Conservation (phyloP, 257 asterid genomes). For the Lycium ferocissimum region DNA sequence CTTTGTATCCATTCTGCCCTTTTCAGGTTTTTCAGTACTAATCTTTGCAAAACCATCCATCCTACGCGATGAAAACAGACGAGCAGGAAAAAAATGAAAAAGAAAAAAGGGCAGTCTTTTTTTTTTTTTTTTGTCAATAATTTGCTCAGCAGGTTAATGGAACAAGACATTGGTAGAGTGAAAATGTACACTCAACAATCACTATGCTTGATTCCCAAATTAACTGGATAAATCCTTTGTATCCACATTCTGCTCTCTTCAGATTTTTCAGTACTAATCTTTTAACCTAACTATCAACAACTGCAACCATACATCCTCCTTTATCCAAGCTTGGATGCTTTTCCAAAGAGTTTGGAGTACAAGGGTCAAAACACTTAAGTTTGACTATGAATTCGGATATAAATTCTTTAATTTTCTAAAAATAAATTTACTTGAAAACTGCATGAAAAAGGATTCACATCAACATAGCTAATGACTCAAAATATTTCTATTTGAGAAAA, state of each 20-base stretch:
- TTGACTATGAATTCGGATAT: too few species aligned
- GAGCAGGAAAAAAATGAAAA: not conserved
- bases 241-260: constrained; percentile 8
- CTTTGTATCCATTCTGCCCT: not conserved
- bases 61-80: not conserved
- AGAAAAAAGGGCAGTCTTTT: not conserved
- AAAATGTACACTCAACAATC: not conserved
- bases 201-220: not conserved
- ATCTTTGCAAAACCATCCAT: not conserved
- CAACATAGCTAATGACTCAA: too few species aligned
- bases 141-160: not conserved
- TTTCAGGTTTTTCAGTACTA: not conserved
- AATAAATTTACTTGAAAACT: too few species aligned
- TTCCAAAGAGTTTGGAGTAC: not conserved
- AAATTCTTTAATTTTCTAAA: too few species aligned
- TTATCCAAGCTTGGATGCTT: not conserved
- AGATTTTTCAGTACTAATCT: not conserved
- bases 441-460: too few species aligned
- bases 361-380: too few species aligned
- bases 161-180: not conserved
- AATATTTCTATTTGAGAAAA: too few species aligned
- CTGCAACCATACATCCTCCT: not conserved
- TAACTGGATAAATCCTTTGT: not conserved
- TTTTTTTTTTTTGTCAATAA: not conserved
- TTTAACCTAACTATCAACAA: not conserved